Evolutionary conservation across 1,284 basidiomycete genomes (phyloP).

Genomic region (Schizophyllum amplum): DNA sequence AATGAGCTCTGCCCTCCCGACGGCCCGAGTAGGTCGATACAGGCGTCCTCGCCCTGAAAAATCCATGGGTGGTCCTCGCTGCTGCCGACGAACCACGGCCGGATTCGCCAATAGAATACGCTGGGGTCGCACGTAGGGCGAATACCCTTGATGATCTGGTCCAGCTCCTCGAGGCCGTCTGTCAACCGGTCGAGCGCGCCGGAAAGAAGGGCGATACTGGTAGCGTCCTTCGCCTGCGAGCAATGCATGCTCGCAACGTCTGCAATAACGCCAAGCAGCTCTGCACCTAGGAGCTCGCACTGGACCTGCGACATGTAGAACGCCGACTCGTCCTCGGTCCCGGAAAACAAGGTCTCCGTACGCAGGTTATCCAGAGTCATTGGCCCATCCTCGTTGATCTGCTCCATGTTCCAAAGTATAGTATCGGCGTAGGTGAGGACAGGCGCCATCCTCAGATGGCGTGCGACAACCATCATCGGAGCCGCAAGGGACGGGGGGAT

Average conservation of each 20-base stretch:
- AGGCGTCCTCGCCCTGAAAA: constrained; percentile 47
- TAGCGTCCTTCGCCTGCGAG: neutral
- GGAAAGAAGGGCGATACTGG: constrained; percentile 48
- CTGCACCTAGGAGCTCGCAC: constrained; percentile 82
- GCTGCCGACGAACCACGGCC: constrained; percentile 92
- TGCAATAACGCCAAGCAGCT: constrained; percentile 44
- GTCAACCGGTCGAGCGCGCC: constrained; percentile 53
- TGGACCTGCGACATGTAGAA: constrained; percentile 86
- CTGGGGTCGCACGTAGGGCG: constrained; percentile 77
- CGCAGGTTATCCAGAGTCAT: constrained; percentile 55
- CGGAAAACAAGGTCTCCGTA: constrained; percentile 75
- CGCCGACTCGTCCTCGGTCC: constrained; percentile 74
- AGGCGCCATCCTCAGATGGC: constrained; percentile 78
- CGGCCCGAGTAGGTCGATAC: constrained; percentile 79
- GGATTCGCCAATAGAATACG: constrained; percentile 84
- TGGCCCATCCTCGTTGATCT: constrained; percentile 44
- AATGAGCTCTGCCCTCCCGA: constrained; percentile 92
- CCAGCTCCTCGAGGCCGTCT: constrained; percentile 67
- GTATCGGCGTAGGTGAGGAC: constrained; percentile 94
- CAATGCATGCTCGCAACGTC: neutral
- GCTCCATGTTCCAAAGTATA: constrained; percentile 91
- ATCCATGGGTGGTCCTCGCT: constrained; percentile 70
- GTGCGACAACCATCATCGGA: constrained; percentile 74
- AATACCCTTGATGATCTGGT: constrained; percentile 60
- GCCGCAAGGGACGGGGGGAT: constrained; percentile 75